Base-by-base conservation (phyloP, 1,284 basidiomycete species). In the Naganishia sp. region DNA sequence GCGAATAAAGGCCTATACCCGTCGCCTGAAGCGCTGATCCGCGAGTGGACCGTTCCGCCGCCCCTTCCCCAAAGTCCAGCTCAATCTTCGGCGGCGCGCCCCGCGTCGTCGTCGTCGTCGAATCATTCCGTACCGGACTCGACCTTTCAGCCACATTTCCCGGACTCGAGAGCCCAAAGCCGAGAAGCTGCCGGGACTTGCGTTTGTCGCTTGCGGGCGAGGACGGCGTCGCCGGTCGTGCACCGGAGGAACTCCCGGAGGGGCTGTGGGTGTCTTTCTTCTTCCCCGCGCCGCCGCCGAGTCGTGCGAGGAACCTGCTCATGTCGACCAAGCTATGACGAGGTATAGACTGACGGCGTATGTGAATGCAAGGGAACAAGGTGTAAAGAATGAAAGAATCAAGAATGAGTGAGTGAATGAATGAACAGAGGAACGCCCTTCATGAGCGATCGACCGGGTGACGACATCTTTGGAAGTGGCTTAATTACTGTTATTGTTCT, bases 271-370 rank as follows among this genome's bases (percentile, higher is more conserved):
- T 42, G 11, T 61, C 58, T 32, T 51, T 61, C 28, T 61, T 61
- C 43, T 47, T 58, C 21, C 39, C 35, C 2, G 42, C 56, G 47
- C 47, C 47, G 47, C 47, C 47, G 25, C 47, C 47, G 15, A 61
- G 35, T 2, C 58, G 58, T 1, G 58, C 58, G 32, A 61, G 42
- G 58, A 61, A 25, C 21, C 23, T 50, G 47, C 58, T 51, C 58
- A 61, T 61, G 21, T 25, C 11, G 21, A 39, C 10, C 35, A 39
- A 39, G 35, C 7, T 28, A 13, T 39, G 2, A 39, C 35, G n/a
- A 39, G 35, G 10, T 4, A 39, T 9, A 13, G 35, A 9, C 13
- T 13, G 13, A 6, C 35, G 7, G 4, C 7, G 13, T 39, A 9
- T 39, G 35, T 13, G 28, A 28, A 28, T 5, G 28, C 35, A 39